phyloP scores from a whole-genome alignment of 257 asterid genomes.

The Knoxia roxburghii region DNA sequence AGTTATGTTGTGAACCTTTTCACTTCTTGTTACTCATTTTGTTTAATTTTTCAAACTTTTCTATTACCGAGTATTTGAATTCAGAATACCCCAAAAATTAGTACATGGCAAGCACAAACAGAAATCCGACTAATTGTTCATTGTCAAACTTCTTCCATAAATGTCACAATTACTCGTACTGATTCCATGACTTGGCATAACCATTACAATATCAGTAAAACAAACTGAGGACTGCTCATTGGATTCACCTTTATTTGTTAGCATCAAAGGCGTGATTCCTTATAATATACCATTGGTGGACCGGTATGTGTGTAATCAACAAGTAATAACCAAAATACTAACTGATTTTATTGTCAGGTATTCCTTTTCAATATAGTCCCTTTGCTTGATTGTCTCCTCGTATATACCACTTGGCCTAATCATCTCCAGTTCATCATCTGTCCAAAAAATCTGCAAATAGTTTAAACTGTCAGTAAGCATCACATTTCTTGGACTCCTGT shows the following conservation, averaged over 20 bases:
- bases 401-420: slow-evolving; percentile 46
- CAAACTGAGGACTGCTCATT: background rate
- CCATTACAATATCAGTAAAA: background rate
- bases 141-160: too few relatives aligned
- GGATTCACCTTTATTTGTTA: background rate
- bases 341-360: slow-evolving; percentile 45
- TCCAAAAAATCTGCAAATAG: slow-evolving; percentile 57
- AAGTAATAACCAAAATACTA: slow-evolving; percentile 10
- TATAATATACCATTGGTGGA: background rate
- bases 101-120: background rate
- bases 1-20: background rate
- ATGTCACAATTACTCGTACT: too few relatives aligned
- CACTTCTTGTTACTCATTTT: background rate
- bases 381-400: slow-evolving; percentile 60
- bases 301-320: background rate
- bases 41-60: background rate
- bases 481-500: background rate
- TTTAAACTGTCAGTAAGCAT: slow-evolving; percentile 11
- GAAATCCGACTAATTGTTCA: background rate
- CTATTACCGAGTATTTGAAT: background rate
- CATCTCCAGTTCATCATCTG: slow-evolving; percentile 61
- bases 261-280: background rate
- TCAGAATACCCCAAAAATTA: background rate
- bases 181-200: background rate
- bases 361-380: slow-evolving; percentile 43